A percentile compares a stretch with the other conserved stretches of the same genome.
Evolutionary conservation across 2,329 filamentous ascomycete genomes (phyloP).

Genomic region (Aspergillus novoparasiticus): DNA sequence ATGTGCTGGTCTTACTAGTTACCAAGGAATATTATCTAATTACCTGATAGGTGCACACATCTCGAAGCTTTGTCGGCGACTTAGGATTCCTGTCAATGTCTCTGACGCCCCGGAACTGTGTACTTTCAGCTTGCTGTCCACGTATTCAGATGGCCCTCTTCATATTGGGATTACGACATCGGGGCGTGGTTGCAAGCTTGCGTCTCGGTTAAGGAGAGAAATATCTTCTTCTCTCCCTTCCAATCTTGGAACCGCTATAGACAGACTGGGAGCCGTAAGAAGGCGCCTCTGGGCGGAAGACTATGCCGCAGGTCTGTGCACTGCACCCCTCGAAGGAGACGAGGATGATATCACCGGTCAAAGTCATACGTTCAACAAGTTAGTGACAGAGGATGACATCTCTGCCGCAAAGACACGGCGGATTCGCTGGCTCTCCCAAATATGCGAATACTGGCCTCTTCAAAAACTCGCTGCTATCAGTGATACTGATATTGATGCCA

Average conservation of each 20-base stretch:
- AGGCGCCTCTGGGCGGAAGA: slow-evolving; percentile 75
- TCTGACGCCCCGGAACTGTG: slow-evolving; percentile 84
- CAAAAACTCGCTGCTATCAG: slow-evolving; percentile 76
- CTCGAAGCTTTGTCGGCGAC: slow-evolving; percentile 71
- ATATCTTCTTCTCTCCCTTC: slow-evolving; percentile 77
- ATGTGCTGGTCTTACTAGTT: slow-evolving; percentile 32
- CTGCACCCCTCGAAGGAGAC: slow-evolving; percentile 48
- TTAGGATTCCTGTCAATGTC: slow-evolving; percentile 91
- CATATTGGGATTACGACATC: slow-evolving; percentile 97
- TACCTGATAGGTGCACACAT: slow-evolving; percentile 61
- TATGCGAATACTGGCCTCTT: slow-evolving; percentile 98
- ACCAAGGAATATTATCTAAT: slow-evolving; percentile 21
- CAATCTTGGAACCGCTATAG: slow-evolving; percentile 75
- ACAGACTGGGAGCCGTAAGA: slow-evolving; percentile 73
- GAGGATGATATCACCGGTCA: slow-evolving; percentile 60
- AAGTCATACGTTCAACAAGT: slow-evolving; percentile 77
- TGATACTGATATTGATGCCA: slow-evolving; percentile 74
- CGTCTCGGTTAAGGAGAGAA: slow-evolving; percentile 84
- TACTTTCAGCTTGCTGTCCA: slow-evolving; percentile 86
- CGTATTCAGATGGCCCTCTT: slow-evolving; percentile 84
- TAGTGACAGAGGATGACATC: slow-evolving; percentile 72
- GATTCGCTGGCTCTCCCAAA: slow-evolving; percentile 90
- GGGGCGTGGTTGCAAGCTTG: slow-evolving; percentile 89
- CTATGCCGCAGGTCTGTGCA: slow-evolving; percentile 52
- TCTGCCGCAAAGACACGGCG: slow-evolving; percentile 76